phyloP scores from a whole-genome alignment of 164 flowering plant genomes.

The Berberis vulgaris region DNA sequence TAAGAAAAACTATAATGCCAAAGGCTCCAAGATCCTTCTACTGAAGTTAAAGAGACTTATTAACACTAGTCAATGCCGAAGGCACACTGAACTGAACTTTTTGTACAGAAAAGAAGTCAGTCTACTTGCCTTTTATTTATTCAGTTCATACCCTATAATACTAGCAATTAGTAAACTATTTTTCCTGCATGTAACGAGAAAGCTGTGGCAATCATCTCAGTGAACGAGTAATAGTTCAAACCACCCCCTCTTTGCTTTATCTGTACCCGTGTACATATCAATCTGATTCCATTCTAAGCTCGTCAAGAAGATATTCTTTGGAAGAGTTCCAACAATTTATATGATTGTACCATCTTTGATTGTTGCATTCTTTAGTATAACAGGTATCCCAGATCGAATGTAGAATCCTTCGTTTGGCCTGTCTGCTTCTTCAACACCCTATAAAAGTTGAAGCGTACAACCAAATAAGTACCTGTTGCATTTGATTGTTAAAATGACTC shows the following conservation, averaged over 20 bases:
- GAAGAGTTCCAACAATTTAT: constrained; percentile 9
- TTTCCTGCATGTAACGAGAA: constrained; percentile 4
- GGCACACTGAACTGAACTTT: not conserved
- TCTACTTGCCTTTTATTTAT: constrained; percentile 7
- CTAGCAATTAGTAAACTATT: not conserved
- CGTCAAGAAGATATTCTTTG: not conserved
- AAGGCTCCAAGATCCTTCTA: not conserved
- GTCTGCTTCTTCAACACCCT: constrained; percentile 89
- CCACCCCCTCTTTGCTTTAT: not conserved
- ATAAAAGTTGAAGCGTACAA: constrained; percentile 2
- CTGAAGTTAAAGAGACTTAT: not conserved
- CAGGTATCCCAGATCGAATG: constrained; percentile 79
- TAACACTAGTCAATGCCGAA: not conserved
- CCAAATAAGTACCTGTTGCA: not conserved
- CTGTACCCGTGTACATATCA: not conserved
- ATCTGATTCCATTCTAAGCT: not conserved
- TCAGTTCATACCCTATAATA: not conserved
- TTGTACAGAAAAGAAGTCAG: constrained; percentile 3
- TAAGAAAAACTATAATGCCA: too few species aligned
- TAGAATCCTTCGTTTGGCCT: constrained; percentile 73
- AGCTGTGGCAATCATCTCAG: not conserved
- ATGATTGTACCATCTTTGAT: constrained; percentile 63
- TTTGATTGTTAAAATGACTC: too few species aligned
- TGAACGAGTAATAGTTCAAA: not conserved
- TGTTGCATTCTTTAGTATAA: constrained; percentile 78